Evolutionary conservation across 305 asterid genomes (phyloP), one percentile per base, ranked within the genome.

Genomic region (Ilex paraguariensis): DNA sequence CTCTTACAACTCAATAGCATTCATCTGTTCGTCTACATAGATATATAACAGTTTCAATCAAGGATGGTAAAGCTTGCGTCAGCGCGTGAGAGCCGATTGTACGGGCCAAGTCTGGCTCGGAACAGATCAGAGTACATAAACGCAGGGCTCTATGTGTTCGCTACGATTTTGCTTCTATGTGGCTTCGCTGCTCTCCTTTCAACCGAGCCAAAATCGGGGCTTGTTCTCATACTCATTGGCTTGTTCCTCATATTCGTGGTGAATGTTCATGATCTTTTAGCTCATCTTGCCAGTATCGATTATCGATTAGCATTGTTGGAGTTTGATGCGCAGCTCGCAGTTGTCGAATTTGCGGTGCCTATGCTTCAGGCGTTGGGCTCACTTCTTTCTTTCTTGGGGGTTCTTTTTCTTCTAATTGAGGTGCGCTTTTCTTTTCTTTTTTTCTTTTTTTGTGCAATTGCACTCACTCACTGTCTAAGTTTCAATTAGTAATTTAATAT

Each of bases 11-110:
- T 7, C 53, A 49, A 11, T 49, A 4, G 0, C 13, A 11, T 4
- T 49, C 53, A 11, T 4, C 13, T 49, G 53, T 49, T 12, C 13
- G 14, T 49, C 16, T n/a, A 5, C 53, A 9, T 4, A 59, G 9
- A 36, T 17, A 28, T 1, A 16, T 63, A 92, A 36, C 6, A 36
- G 42, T 8, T 36, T 36, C 6, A 36, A 36, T 5, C 4, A 36
- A 8, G 9, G 9, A 36, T 93, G 99, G 99, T 86, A 87, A 93
- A 93, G 79, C 71, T 93, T 57, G 91, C 91, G 63, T 71, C 99
- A 73, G 93, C 91, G 54, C 82, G 99, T 1, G 99, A 93, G 49
- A 70, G 54, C 66, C 82, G 99, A 13, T 67, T 62, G 73, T 93
- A 90, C 90, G 97, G 97, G 50, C 85, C 97, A 3, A 63, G 90